A percentile compares a stretch with the other conserved stretches of the same genome.
Conservation (phyloP, 176 grass and related monocot genomes). For the Raddia distichophylla region DNA sequence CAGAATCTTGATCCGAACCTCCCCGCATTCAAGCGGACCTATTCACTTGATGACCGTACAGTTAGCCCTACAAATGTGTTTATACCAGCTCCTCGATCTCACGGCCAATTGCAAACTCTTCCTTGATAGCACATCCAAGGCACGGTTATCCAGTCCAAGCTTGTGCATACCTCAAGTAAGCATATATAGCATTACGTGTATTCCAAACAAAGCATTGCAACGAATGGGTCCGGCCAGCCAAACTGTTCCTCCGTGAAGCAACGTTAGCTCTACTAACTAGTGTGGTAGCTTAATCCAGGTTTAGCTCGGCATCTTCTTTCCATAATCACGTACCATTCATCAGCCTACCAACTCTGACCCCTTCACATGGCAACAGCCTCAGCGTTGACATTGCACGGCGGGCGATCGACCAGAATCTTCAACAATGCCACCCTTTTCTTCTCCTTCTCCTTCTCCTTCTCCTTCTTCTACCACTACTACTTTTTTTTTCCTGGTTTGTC, state of each 20-base stretch:
- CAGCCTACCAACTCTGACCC: constrained; percentile 25
- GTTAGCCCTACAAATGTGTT: background rate
- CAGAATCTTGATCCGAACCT: background rate
- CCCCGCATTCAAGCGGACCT: background rate
- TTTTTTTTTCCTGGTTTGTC: too few species aligned
- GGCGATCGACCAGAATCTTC: background rate
- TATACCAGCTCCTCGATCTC: background rate
- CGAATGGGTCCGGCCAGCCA: constrained; percentile 14
- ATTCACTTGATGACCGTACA: background rate
- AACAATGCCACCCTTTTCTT: background rate
- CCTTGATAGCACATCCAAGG: constrained; percentile 25
- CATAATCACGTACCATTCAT: background rate
- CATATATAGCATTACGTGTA: constrained; percentile 22
- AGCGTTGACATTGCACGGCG: constrained; percentile 29
- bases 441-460: too few species aligned
- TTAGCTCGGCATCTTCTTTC: constrained; percentile 32
- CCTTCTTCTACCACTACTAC: too few species aligned
- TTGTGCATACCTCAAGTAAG: background rate
- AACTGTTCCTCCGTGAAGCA: background rate
- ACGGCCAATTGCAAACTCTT: background rate
- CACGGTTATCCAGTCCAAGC: background rate
- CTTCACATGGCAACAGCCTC: background rate
- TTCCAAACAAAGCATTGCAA: constrained; percentile 42
- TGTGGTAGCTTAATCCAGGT: constrained; percentile 5
- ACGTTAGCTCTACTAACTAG: background rate